These are phyloP conservation scores for Irpex sp. DNA, from an alignment of 1,284 basidiomycete genomes.

Conservation along the genomic window DNA sequence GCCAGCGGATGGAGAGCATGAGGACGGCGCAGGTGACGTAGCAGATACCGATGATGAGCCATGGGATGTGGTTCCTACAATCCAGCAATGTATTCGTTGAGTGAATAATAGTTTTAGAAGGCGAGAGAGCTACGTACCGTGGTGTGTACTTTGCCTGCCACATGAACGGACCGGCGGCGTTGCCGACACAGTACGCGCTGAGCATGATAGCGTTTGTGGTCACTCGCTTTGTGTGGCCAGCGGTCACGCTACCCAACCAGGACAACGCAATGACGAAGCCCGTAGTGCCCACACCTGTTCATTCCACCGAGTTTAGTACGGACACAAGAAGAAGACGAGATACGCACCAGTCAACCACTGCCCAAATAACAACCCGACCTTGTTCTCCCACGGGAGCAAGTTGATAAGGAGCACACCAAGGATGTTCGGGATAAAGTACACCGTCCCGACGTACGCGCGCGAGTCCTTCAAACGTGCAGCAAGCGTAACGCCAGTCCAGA, in stretches of 20 bases:
- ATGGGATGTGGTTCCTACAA: conserved; percentile 54
- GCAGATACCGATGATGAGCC: conserved; percentile 58
- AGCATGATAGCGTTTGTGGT: conserved; percentile 69
- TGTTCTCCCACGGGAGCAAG: conserved; percentile 55
- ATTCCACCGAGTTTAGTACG: neutral
- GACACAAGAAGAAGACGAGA: neutral
- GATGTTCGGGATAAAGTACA: conserved; percentile 55
- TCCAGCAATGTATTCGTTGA: no score
- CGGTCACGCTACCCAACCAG: conserved; percentile 61
- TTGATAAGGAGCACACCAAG: conserved; percentile 56
- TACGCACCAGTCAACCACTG: conserved; percentile 53
- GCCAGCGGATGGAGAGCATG: conserved; percentile 45
- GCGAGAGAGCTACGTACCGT: conserved; percentile 32
- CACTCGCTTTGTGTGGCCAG: conserved; percentile 68
- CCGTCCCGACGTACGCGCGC: conserved; percentile 51
- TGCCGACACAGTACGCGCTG: conserved; percentile 66
- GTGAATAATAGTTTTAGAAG: neutral
- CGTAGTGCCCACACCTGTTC: conserved; percentile 51
- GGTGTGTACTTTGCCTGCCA: conserved; percentile 64
- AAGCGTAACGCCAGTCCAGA: conserved; percentile 49
- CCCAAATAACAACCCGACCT: conserved; percentile 54
- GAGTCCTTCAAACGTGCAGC: conserved; percentile 51
- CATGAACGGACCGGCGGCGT: conserved; percentile 67
- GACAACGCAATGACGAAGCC: conserved; percentile 65
- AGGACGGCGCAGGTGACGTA: conserved; percentile 43